Conservation (phyloP, 345 rosid species). For the Corchorus olitorius region DNA sequence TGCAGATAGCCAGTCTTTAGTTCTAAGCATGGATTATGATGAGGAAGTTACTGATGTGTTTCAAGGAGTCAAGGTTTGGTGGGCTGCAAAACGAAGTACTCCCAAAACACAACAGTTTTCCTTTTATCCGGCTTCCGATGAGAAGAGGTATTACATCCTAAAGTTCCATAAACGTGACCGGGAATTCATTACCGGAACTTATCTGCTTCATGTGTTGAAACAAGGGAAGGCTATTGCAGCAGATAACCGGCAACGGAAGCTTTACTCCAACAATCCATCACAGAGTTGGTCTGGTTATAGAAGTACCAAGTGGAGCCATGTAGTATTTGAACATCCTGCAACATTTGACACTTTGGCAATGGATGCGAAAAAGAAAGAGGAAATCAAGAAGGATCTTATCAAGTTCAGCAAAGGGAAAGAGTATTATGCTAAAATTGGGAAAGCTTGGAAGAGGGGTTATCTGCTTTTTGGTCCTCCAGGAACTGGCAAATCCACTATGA, state of each 20-base stretch:
- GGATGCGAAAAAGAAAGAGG: not conserved
- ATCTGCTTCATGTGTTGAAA: not conserved
- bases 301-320: not conserved
- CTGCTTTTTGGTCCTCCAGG: slow-evolving; percentile 17
- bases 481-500: slow-evolving; percentile 18
- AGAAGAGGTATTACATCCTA: not conserved
- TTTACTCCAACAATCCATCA: not conserved
- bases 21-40: slow-evolving; percentile 1
- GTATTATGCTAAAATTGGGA: slow-evolving; percentile 11
- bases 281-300: not conserved
- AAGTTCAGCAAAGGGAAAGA: slow-evolving; percentile 12
- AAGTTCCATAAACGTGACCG: not conserved
- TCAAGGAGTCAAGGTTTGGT: not conserved
- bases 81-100: not conserved
- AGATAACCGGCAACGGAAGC: slow-evolving; percentile 1
- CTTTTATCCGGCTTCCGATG: not conserved
- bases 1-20: not conserved
- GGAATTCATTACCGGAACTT: not conserved
- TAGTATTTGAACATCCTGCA: slow-evolving; percentile 13
- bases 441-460: slow-evolving; percentile 14
- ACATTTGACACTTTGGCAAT: slow-evolving; percentile 10
- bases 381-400: slow-evolving; percentile 12
- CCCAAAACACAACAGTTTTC: not conserved
- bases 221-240: not conserved
- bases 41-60: slow-evolving; percentile 1